Base-by-base conservation (phyloP, 495 filamentous ascomycete species). In the Aspergillus nanangensis region DNA sequence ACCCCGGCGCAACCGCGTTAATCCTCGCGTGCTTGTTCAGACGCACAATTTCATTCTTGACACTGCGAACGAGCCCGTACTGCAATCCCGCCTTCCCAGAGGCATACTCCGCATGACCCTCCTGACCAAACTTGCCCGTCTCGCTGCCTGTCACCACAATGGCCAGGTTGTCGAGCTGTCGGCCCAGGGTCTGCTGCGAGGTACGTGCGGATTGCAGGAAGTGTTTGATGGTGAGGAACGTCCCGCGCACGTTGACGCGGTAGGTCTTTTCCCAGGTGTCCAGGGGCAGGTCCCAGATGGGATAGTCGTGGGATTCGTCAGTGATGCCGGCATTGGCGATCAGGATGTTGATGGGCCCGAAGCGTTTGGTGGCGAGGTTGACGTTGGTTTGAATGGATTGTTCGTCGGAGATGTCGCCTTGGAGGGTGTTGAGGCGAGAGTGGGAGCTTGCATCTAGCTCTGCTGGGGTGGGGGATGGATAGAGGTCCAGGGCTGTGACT, bases 171-270 rank as follows among this genome's bases (percentile, higher is more conserved):
- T 65, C 59, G 4, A 80, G 41, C 53, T 75, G 67, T n/a, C 47
- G 51, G 0, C 49, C 50, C 5, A 54, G 41, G 14, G 56, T 47
- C 15, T 55, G 48, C 50, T 79, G 75, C 15, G 47, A 38, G 3
- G 54, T 37, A 8, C 63, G 53, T 2, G 72, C 71, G 3, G 58
- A 41, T 17, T 61, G 63, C 8, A 82, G 63, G 61, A 80, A 80
- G 44, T 78, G 70, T 46, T 82, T 82, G 51, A 80, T 76, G 19
- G 75, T 75, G 0, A 82, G 63, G 51, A 79, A 81, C 5, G 75
- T 77, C 5, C 75, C 75, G 14, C 72, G 72, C 11, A 72, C 59
- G 45, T 79, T 79, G 24, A 58, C 61, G 10, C 57, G 60, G 53
- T 79, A 77, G 0, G 66, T 71, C 52, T 70, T 67, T 34, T 80